Evolutionary conservation across 805 yeast species (phyloP).

Genomic region (Lipomyces spencermartinsiae): DNA sequence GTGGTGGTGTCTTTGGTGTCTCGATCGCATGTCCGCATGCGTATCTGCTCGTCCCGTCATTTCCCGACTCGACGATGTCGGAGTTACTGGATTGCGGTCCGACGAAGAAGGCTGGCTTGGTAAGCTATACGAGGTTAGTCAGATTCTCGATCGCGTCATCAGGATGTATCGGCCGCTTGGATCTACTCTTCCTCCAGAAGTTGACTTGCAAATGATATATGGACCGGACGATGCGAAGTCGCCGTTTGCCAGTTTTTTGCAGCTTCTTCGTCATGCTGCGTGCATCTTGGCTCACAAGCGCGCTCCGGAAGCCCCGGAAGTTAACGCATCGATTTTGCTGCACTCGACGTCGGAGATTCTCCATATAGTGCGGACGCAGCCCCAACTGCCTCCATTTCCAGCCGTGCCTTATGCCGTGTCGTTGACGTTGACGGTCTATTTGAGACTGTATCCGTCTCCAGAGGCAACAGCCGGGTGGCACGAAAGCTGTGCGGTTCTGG

Average conservation of each 20-base stretch:
- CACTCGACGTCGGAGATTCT: slow-evolving; percentile 44
- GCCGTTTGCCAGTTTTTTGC: slow-evolving; percentile 42
- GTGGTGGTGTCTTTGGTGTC: slow-evolving; percentile 53
- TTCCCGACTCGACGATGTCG: slow-evolving; percentile 51
- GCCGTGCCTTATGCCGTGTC: slow-evolving; percentile 48
- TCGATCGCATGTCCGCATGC: slow-evolving; percentile 50
- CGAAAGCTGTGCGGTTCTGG: slow-evolving; percentile 42
- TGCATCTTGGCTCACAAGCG: slow-evolving; percentile 47
- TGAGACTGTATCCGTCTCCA: slow-evolving; percentile 44
- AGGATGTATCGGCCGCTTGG: slow-evolving; percentile 49
- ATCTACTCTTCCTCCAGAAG: slow-evolving; percentile 40
- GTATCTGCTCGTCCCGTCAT: slow-evolving; percentile 51
- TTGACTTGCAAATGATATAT: slow-evolving; percentile 40
- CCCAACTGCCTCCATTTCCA: slow-evolving; percentile 45
- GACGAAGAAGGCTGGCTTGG: slow-evolving; percentile 44
- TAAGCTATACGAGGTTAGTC: slow-evolving; percentile 46
- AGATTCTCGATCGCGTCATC: slow-evolving; percentile 49
- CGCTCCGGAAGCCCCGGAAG: slow-evolving; percentile 37
- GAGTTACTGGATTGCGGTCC: slow-evolving; percentile 44
- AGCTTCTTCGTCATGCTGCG: slow-evolving; percentile 44
- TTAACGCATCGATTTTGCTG: slow-evolving; percentile 36
- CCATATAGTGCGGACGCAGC: slow-evolving; percentile 40
- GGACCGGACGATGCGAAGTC: slow-evolving; percentile 40
- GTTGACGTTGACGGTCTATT: slow-evolving; percentile 47
- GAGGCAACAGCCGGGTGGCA: slow-evolving; percentile 44